A percentile compares a stretch with the other conserved stretches of the same genome.
Evolutionary conservation across 2,329 filamentous ascomycete genomes (phyloP).

Genomic region (Ceratocystis variospora): DNA sequence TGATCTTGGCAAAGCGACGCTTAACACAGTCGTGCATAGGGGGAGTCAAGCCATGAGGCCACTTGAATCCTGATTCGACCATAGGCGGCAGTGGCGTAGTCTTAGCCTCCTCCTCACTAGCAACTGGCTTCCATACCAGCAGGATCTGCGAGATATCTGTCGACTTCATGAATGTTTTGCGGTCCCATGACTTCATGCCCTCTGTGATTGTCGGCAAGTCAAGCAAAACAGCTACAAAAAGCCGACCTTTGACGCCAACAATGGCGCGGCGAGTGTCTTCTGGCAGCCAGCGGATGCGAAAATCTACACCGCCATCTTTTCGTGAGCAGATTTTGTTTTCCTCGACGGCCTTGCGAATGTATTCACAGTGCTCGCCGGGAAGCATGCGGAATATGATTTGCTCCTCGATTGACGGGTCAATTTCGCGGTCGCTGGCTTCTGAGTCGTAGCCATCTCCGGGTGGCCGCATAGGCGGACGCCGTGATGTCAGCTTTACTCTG

Average conservation of each 20-base stretch:
- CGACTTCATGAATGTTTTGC: slow-evolving; percentile 74
- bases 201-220: slow-evolving; percentile 80
- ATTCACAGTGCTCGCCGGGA: slow-evolving; percentile 74
- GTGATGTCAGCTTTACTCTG: slow-evolving; percentile 34
- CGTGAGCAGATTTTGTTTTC: slow-evolving; percentile 62
- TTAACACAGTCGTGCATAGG: slow-evolving; percentile 77
- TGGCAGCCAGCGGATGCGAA: slow-evolving; percentile 68
- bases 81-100: slow-evolving; percentile 56
- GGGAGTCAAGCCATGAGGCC: slow-evolving; percentile 75
- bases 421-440: slow-evolving; percentile 79
- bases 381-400: slow-evolving; percentile 81
- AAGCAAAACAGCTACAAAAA: slow-evolving; percentile 66
- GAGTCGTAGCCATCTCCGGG: slow-evolving; percentile 90
- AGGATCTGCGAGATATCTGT: slow-evolving; percentile 85
- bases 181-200: slow-evolving; percentile 73
- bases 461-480: slow-evolving; percentile 51
- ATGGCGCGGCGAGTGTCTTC: slow-evolving; percentile 59
- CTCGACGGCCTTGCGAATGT: slow-evolving; percentile 60
- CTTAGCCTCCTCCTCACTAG: slow-evolving; percentile 51
- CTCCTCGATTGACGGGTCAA: slow-evolving; percentile 77
- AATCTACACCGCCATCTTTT: slow-evolving; percentile 56
- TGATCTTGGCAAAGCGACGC: slow-evolving; percentile 67
- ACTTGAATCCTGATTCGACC: slow-evolving; percentile 55
- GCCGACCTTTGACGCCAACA: slow-evolving; percentile 52
- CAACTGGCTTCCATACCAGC: slow-evolving; percentile 56